Evolutionary conservation across 257 asterid species (phyloP).

Genomic region (Solanum commersonii): DNA sequence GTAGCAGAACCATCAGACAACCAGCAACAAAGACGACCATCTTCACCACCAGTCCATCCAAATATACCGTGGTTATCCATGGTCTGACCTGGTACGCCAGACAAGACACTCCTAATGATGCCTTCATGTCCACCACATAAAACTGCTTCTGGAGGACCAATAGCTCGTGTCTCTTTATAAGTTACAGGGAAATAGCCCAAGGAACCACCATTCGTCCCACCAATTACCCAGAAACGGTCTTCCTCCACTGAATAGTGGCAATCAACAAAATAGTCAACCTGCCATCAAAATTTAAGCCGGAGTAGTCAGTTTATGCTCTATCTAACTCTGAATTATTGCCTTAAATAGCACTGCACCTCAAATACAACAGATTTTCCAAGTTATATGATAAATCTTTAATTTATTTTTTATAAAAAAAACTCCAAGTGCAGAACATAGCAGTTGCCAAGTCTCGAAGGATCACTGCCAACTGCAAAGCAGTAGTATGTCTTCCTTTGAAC

Average conservation of each 20-base stretch:
- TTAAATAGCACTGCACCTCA: not conserved
- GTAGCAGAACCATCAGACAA: slow-evolving; percentile 32
- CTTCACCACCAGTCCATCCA: slow-evolving; percentile 96
- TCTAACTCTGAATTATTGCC: not conserved
- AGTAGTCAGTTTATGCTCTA: not conserved
- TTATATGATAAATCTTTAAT: not conserved
- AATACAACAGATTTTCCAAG: not conserved
- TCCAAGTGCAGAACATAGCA: not conserved
- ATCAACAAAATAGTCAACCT: slow-evolving; percentile 86
- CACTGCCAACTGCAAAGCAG: not conserved
- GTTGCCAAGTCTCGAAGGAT: not conserved
- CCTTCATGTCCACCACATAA: slow-evolving; percentile 75
- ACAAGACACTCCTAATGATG: slow-evolving; percentile 58
- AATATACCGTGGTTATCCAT: slow-evolving; percentile 32
- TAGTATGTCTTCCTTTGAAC: not conserved
- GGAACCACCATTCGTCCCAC: slow-evolving; percentile 69
- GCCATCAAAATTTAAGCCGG: not conserved
- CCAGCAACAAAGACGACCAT: slow-evolving; percentile 93
- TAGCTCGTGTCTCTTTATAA: slow-evolving; percentile 12
- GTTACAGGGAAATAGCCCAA: slow-evolving; percentile 73
- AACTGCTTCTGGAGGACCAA: slow-evolving; percentile 70
- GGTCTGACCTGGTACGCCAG: slow-evolving; percentile 21
- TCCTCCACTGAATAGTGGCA: slow-evolving; percentile 78
- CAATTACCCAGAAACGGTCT: slow-evolving; percentile 64
- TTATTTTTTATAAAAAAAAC: not conserved